phyloP scores from a whole-genome alignment of 257 asterid genomes.

The Fraxinus cuspidata region DNA sequence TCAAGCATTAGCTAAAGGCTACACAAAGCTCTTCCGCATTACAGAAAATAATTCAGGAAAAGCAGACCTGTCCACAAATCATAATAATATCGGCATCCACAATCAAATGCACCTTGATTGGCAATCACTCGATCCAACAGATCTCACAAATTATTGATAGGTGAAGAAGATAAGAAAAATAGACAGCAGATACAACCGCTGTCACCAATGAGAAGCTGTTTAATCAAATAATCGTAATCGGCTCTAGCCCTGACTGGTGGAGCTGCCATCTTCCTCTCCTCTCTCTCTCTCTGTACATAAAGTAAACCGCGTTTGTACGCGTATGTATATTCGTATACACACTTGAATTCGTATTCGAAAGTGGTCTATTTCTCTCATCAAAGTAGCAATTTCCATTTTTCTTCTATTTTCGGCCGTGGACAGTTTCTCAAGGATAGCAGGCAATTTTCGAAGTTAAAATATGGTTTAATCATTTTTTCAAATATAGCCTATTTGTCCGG shows the following conservation, averaged over 20 bases:
- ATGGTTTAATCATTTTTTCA: too few relatives aligned
- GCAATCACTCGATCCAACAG: not conserved
- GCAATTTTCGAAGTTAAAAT: not conserved
- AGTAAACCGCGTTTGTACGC: not conserved
- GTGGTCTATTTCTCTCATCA: not conserved
- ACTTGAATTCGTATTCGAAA: not conserved
- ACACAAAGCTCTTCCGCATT: not conserved
- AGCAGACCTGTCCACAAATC: not conserved
- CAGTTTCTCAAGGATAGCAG: not conserved
- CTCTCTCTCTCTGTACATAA: not conserved
- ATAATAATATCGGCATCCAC: not conserved
- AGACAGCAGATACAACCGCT: conserved; percentile 40
- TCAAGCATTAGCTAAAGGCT: not conserved
- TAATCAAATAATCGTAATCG: conserved; percentile 55
- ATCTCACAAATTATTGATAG: not conserved
- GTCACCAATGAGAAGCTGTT: conserved; percentile 57
- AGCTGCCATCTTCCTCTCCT: conserved; percentile 40
- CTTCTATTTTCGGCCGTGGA: not conserved
- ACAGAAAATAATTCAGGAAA: not conserved
- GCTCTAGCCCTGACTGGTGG: conserved; percentile 68
- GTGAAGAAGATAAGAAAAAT: not conserved
- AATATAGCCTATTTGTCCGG: too few relatives aligned
- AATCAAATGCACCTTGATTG: not conserved
- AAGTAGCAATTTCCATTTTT: not conserved
- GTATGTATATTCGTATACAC: not conserved